Evolutionary conservation across 164 flowering plant genomes (phyloP).

Genomic region (Brasenia schreberi): DNA sequence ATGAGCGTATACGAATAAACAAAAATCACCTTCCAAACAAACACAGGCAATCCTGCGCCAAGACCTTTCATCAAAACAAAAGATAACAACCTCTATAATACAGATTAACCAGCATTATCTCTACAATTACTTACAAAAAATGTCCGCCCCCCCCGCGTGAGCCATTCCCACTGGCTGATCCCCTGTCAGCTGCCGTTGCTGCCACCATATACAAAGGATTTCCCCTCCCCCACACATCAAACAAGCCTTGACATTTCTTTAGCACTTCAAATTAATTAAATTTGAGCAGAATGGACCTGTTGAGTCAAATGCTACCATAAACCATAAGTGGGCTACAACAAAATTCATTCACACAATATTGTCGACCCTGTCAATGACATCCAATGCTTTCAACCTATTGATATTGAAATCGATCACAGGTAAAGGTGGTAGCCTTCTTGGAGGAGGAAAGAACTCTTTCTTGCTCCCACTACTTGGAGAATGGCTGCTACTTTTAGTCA

Average conservation of each 20-base stretch:
- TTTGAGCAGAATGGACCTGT: not conserved
- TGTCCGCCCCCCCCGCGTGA: not conserved
- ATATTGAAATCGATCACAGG: slow-evolving; percentile 72
- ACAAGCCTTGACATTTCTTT: no score
- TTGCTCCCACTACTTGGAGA: slow-evolving; percentile 47
- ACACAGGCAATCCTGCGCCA: not conserved
- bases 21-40: not conserved
- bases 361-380: slow-evolving; percentile 88
- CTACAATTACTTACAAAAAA: not conserved
- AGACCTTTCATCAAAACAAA: no score
- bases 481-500: slow-evolving; percentile 78
- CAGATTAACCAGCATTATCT: not conserved
- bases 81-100: not conserved
- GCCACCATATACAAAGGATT: not conserved
- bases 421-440: slow-evolving; percentile 38
- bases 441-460: slow-evolving; percentile 28
- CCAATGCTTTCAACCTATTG: slow-evolving; percentile 77
- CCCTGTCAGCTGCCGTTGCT: not conserved
- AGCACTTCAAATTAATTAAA: not conserved
- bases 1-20: not conserved
- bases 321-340: not conserved
- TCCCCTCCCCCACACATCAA: no score
- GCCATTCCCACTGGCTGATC: not conserved
- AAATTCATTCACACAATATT: not conserved
- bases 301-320: not conserved